Base-by-base conservation (phyloP, 2,329 filamentous ascomycete species). In the Venturia oleaginea region DNA sequence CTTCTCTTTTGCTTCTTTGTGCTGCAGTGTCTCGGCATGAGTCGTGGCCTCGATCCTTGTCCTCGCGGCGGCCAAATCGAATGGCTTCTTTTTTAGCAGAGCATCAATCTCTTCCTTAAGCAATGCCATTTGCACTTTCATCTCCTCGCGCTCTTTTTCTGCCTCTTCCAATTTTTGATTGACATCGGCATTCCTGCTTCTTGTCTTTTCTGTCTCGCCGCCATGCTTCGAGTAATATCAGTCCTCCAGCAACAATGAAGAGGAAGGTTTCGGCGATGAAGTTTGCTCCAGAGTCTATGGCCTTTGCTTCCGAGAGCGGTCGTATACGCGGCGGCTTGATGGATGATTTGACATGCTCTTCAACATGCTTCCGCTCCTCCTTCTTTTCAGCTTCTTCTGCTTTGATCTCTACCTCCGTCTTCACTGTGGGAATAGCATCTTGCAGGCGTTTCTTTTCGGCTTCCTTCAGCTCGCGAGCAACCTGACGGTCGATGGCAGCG, bases 241-340 rank as follows among this genome's bases (percentile, higher is more conserved):
- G 73, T 0, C 82, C 77, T 6, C 84, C 85, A 1, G 84, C 86
- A 15, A 89, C 86, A 4, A 80, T 69, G 68, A 89, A 88, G 46
- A 89, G 79, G 70, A 89, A 89, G 0, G 83, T 76, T 70, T 89
- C 86, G 38, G 84, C 84, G 60, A 87, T 86, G 70, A 89, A 89
- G 67, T 86, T 88, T 3, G 86, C 86, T 3, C 86, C 86, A 43
- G 83, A 82, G 71, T 89, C 86, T 64, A 89, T 88, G 0, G 86
- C 86, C 69, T 88, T 87, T 15, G 83, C 80, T 71, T 89, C 86
- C 2, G 84, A 84, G 13, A 89, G 76, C 8, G 86, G 86, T 55
- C 86, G 77, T 64, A 89, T 88, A 40, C 81, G 80, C 6, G 83
- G 83, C 65, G 62, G 62, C 10, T 65, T 63, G 77, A 77, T 32